Evolutionary conservation across 441 rosid genomes (phyloP), one percentile per base, ranked within the genome.

Genomic region (Mallotus repandus): DNA sequence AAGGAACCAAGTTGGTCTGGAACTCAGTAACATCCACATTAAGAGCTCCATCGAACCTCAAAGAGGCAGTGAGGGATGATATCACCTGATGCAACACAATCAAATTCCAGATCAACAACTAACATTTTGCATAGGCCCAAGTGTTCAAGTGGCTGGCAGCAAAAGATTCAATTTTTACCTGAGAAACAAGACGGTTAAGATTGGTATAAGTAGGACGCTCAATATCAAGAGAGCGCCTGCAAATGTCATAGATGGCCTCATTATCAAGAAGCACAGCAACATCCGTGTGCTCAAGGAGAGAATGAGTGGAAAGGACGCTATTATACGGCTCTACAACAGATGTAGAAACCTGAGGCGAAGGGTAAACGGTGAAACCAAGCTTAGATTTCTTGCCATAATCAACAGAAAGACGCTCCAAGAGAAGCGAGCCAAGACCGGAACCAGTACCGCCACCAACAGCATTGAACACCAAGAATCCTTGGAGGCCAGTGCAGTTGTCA

Each of bases 181-280:
- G 66, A 35, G 66, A 62, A 38, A 62, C 66, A 62, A 62, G 48
- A 9, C 66, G 48, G 46, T 62, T 62, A 16, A 62, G 66, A 62
- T 62, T 62, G 66, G 66, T 62, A 48, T 62, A 62, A 15, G 66
- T 62, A 1, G 66, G 66, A 38, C 48, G 66, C 22, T 35, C 66
- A 35, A 45, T 35, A 9, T 11, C 43, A 52, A 90, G 86, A 12
- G 95, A 89, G 43, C 92, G 87, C 81, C 91, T 88, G 78, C 92
- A 89, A 71, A 88, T 88, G 50, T 89, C 91, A 60, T 89, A 88
- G 56, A 89, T 88, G 45, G 90, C 94, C 77, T 89, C 91, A 16
- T 89, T 87, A 78, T 89, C 91, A 2, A 89, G 94, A 19, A 89
- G 90, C 73, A 89, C 87, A 9, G 94, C 80, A 0, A 88, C 92